phyloP scores from a whole-genome alignment of 257 asterid genomes.

The Paraleonurus japonicus region DNA sequence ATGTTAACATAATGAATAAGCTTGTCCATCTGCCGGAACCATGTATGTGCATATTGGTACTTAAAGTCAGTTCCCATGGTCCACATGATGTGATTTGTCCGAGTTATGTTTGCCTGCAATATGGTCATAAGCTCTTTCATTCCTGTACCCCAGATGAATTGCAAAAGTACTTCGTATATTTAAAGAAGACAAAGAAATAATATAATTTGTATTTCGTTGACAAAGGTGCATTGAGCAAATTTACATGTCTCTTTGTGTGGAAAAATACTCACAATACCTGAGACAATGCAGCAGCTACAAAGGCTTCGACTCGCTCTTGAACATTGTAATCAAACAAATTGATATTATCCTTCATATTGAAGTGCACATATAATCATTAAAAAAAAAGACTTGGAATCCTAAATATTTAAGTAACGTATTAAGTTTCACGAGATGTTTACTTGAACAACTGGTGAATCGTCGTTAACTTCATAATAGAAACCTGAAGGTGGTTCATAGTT shows the following conservation, averaged over 20 bases:
- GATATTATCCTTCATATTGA: conserved; percentile 35
- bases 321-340: conserved; percentile 46
- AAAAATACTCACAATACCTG: conserved; percentile 32
- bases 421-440: conserved; percentile 23
- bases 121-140: not conserved
- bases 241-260: not conserved
- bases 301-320: conserved; percentile 45
- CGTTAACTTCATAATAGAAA: conserved; percentile 43
- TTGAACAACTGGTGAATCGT: conserved; percentile 38
- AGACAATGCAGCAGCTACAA: conserved; percentile 45
- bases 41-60: conserved; percentile 47
- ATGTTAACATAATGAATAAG: conserved; percentile 52
- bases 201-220: not conserved
- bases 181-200: not conserved
- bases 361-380: not conserved
- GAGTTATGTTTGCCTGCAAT: conserved; percentile 47
- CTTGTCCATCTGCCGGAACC: conserved; percentile 62
- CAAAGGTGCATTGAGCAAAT: not conserved
- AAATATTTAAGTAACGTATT: not conserved
- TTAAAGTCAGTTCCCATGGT: conserved; percentile 57
- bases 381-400: conserved; percentile 1
- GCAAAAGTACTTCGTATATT: not conserved
- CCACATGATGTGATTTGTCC: conserved; percentile 52
- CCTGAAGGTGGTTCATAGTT: conserved; percentile 48
- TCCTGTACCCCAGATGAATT: not conserved